Percentiles rank a stretch among this genome's conserved stretches.
Evolutionary conservation across 108 stramenopile species (phyloP).

Genomic region (Skeletonema marinoi): DNA sequence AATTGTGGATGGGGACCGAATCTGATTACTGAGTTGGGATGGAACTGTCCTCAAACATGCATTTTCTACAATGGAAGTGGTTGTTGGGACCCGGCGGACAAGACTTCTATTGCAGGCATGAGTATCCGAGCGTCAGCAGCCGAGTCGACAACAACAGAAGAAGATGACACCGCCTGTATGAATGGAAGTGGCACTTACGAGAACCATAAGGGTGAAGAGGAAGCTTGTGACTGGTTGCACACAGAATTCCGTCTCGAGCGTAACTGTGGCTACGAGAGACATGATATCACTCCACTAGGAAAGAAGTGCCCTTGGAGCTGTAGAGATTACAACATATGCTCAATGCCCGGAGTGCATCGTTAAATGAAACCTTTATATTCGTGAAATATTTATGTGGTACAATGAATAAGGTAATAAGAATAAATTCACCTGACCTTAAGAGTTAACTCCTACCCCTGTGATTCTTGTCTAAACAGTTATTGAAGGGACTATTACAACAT

Average conservation of each 20-base stretch:
- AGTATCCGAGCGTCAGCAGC: neutral
- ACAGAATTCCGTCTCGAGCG: constrained; percentile 3
- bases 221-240: constrained; percentile 33
- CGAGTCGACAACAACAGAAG: neutral
- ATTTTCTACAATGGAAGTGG: constrained; percentile 31
- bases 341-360: neutral
- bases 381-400: neutral
- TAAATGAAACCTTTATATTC: neutral
- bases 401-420: neutral
- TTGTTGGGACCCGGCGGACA: constrained; percentile 1
- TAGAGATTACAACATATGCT: constrained; percentile 33
- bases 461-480: no score
- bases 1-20: constrained; percentile 27
- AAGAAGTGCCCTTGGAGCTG: constrained; percentile 38
- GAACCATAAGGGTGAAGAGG: constrained; percentile 10
- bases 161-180: constrained; percentile 17
- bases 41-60: constrained; percentile 32
- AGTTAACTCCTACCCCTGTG: no score
- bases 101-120: neutral
- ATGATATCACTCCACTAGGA: constrained; percentile 29
- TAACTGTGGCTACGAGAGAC: constrained; percentile 29
- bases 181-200: constrained; percentile 25
- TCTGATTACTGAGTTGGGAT: constrained; percentile 30
- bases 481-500: no score
- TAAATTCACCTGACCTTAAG: no score